A percentile compares a stretch with the other conserved stretches of the same genome.
These are phyloP conservation scores for Clonostachys rhizophaga DNA, from an alignment of 2,329 filamentous ascomycete genomes.

Conservation along the genomic window DNA sequence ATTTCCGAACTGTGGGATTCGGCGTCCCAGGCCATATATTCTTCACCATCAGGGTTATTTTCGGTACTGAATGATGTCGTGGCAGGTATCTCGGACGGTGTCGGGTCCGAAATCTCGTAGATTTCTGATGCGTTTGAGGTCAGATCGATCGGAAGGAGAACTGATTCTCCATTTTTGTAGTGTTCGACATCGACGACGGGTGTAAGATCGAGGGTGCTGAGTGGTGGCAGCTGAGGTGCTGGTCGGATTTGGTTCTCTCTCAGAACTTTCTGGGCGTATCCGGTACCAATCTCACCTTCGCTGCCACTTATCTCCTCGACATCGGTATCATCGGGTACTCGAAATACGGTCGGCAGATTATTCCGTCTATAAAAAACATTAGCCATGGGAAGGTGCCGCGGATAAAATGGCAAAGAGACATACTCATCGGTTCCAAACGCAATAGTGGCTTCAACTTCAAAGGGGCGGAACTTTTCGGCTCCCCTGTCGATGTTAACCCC, in stretches of 20 bases:
- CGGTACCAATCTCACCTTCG: conserved; percentile 4
- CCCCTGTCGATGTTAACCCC: conserved; percentile 27
- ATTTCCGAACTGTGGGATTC: too few relatives aligned
- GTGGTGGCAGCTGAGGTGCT: not conserved
- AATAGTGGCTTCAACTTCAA: conserved; percentile 24
- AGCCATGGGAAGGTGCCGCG: conserved; percentile 3
- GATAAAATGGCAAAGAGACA: not conserved
- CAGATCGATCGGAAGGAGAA: too few relatives aligned
- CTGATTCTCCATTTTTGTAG: too few relatives aligned
- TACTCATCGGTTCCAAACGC: conserved; percentile 17
- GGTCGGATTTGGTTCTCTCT: conserved; percentile 19
- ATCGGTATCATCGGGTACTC: conserved; percentile 36
- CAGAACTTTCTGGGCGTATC: conserved; percentile 8
- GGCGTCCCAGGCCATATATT: too few relatives aligned
- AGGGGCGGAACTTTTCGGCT: conserved; percentile 27
- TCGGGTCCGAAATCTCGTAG: too few relatives aligned
- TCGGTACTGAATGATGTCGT: too few relatives aligned
- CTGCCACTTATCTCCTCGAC: conserved; percentile 16
- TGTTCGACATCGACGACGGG: too few relatives aligned
- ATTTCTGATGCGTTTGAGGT: too few relatives aligned
- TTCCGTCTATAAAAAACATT: conserved; percentile 12
- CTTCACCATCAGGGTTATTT: too few relatives aligned
- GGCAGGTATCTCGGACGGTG: too few relatives aligned
- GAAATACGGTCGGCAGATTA: conserved; percentile 23
- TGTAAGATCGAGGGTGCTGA: too few relatives aligned